phyloP scores from a whole-genome alignment of 1,139 yeast species.

The Nadsonia commutata region DNA sequence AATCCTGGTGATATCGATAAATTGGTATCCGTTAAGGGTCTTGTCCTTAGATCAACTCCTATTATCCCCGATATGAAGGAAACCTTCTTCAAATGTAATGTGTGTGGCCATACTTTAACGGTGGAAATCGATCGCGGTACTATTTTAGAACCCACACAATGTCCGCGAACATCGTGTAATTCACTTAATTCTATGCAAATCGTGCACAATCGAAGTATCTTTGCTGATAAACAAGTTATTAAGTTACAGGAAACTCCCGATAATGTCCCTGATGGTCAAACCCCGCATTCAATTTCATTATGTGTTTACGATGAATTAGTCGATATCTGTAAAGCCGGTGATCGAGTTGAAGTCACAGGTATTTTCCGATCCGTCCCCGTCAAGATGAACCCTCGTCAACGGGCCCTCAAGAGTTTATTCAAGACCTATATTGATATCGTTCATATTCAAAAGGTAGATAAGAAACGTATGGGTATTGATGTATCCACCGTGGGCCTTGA shows the following conservation, averaged over 20 bases:
- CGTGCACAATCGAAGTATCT: conserved; percentile 80
- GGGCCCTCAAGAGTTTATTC: conserved; percentile 70
- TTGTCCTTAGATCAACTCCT: conserved; percentile 77
- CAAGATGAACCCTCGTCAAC: conserved; percentile 69
- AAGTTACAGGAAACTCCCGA: conserved; percentile 96
- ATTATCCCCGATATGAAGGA: conserved; percentile 96
- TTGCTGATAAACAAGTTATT: conserved; percentile 89
- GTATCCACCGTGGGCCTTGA: conserved; percentile 38
- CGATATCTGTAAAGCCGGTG: conserved; percentile 93
- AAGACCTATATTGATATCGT: conserved; percentile 92
- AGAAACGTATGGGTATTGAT: conserved; percentile 69
- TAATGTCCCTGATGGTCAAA: conserved; percentile 96
- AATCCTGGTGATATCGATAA: conserved; percentile 95
- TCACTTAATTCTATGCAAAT: conserved; percentile 79
- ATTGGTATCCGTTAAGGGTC: conserved; percentile 78
- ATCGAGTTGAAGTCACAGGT: conserved; percentile 88
- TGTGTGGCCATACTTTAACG: conserved; percentile 84
- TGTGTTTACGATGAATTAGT: conserved; percentile 95
- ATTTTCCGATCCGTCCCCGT: conserved; percentile 88
- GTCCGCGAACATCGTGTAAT: conserved; percentile 84
- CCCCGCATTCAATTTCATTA: conserved; percentile 89
- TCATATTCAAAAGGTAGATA: conserved; percentile 77
- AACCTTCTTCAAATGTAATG: conserved; percentile 89
- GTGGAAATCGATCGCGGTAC: conserved; percentile 92
- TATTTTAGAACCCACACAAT: conserved; percentile 81